Conservation (phyloP, 2,329 filamentous ascomycete genomes). For the Chalaropsis ovoidea region DNA sequence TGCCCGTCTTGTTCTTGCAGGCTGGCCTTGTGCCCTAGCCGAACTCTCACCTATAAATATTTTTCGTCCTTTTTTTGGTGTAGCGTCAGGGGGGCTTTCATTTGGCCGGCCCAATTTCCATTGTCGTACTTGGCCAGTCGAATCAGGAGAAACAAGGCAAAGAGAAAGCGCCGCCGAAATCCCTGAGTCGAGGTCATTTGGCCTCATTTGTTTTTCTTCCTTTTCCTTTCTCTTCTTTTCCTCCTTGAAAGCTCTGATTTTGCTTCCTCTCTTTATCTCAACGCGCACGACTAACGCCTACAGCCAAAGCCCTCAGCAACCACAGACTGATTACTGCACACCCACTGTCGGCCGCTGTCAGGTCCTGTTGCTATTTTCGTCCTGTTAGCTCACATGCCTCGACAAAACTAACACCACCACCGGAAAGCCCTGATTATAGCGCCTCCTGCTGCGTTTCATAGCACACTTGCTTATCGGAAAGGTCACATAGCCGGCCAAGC, state of each 20-base stretch:
- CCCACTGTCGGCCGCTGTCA: neutral
- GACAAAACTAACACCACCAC: neutral
- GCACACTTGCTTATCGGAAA: neutral
- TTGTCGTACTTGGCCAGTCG: constrained; percentile 5
- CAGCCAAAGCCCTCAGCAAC: too few species aligned
- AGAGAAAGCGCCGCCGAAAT: neutral
- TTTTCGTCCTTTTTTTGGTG: neutral
- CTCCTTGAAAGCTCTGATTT: neutral
- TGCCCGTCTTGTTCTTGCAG: neutral
- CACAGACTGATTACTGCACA: too few species aligned
- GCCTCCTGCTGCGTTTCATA: constrained; percentile 6
- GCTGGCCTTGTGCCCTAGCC: neutral
- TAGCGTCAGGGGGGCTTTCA: constrained; percentile 4
- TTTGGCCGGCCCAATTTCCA: constrained; percentile 9
- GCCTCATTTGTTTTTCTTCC: neutral
- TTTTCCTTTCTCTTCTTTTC: constrained; percentile 4
- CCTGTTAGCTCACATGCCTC: neutral
- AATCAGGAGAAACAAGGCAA: constrained; percentile 5
- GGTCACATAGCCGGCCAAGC: neutral
- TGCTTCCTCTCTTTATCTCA: neutral
- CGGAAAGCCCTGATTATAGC: constrained; percentile 14
- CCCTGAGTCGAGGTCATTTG: constrained; percentile 1
- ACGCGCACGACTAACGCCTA: neutral
- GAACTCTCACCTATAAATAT: neutral
- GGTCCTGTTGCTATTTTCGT: constrained; percentile 2